Conservation (phyloP, 176 grass and related monocot genomes). For the Oryza meridionalis region DNA sequence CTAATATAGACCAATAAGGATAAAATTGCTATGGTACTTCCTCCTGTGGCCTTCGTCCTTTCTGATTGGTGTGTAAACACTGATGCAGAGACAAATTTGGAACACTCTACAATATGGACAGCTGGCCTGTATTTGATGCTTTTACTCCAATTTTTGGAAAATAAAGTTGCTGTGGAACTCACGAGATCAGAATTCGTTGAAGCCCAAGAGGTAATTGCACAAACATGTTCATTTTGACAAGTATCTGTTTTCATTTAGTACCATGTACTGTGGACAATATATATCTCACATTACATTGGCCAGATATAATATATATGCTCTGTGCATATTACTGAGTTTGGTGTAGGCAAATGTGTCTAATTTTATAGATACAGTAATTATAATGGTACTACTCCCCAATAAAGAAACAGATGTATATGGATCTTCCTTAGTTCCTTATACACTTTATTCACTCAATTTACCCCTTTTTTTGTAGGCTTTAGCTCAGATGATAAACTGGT, state of each 20-base stretch:
- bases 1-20: neutral
- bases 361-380: slow-evolving; percentile 22
- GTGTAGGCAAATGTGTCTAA: slow-evolving; percentile 13
- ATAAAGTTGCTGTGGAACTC: slow-evolving; percentile 87
- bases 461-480: slow-evolving; percentile 57
- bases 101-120: slow-evolving; percentile 82
- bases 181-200: slow-evolving; percentile 95
- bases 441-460: slow-evolving; percentile 29
- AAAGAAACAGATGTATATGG: neutral
- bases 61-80: neutral
- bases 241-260: slow-evolving; percentile 6
- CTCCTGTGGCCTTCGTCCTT: slow-evolving; percentile 2
- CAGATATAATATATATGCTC: slow-evolving; percentile 21
- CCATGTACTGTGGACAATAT: neutral
- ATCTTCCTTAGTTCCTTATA: neutral
- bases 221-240: slow-evolving; percentile 22
- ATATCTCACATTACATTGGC: neutral
- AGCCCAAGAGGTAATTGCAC: slow-evolving; percentile 79
- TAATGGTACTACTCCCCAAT: neutral
- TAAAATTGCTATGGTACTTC: slow-evolving; percentile 6
- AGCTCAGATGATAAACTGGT: slow-evolving; percentile 85
- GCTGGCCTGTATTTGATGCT: slow-evolving; percentile 88
- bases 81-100: slow-evolving; percentile 80
- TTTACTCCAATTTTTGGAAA: slow-evolving; percentile 93
- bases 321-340: slow-evolving; percentile 13